Evolutionary conservation across 2,329 filamentous ascomycete genomes (phyloP), one percentile per base, ranked within the genome.

Genomic region (Exophiala phaeomuriformis): DNA sequence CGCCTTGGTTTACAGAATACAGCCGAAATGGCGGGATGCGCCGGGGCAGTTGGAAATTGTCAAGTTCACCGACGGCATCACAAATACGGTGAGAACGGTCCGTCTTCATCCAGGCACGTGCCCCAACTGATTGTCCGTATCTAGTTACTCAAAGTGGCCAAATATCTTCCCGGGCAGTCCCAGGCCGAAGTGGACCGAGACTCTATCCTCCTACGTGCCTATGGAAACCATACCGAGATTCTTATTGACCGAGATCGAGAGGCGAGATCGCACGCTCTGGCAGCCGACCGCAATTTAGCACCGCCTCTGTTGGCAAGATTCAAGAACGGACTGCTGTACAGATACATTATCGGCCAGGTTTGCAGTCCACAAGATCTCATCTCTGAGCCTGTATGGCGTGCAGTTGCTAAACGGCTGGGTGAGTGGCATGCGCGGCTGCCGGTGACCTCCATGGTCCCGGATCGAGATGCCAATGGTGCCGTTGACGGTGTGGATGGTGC

Each of bases 51-150:
- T 98, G 64, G 84, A 93, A 65, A 88, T 97, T 67, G 79, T 89
- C 62, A 85, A 87, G 60, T 98, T 97, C 75, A 98, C 90, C 37
- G 93, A 98, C 66, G 93, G 93, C 67, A 98, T 97, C 73, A 98
- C 93, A 62, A 98, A 98, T 72, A 97, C 90, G 61, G 80, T 82
- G 72, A 62, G 78, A 5, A 7, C 36, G 36, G 45, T 55, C 55
- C 44, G 42, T 46, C 19, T 12, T 49, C 19, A 36, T 33, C n/a
- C 40, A 44, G 49, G 55, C 57, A 62, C 59, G 60, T 60, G 59
- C 58, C 45, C 57, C 51, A 31, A 59, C 63, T 65, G 59, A 67
- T 61, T 19, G 29, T 46, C 49, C 47, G 53, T 32, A n/a, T 58
- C 31, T 64, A 77, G 75, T 70, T 78, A 46, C 66, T 78, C 61